Conservation (phyloP, 441 rosid species). For the Geranium incanum region DNA sequence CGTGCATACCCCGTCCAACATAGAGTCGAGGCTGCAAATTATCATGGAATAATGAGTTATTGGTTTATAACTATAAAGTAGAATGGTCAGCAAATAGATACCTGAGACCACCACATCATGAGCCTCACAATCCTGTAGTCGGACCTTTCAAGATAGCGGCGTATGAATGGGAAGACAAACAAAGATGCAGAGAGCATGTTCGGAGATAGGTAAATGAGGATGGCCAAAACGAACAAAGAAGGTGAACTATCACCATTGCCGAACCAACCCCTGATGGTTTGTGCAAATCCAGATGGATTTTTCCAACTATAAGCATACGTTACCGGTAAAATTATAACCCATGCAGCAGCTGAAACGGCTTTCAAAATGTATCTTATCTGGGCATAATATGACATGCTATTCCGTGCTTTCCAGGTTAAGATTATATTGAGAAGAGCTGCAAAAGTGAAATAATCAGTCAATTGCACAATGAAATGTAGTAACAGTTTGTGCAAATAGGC, state of each 20-base stretch:
- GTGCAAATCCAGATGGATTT: slow-evolving; percentile 84
- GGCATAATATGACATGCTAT: slow-evolving; percentile 82
- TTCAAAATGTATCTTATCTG: slow-evolving; percentile 93
- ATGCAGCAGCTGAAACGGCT: slow-evolving; percentile 84
- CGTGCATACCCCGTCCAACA: slow-evolving; percentile 99
- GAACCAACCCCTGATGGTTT: slow-evolving; percentile 90
- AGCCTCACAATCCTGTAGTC: slow-evolving; percentile 82
- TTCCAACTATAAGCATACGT: slow-evolving; percentile 87
- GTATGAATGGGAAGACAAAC: slow-evolving; percentile 79
- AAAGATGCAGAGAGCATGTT: slow-evolving; percentile 79
- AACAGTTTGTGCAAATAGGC: slow-evolving; percentile 2
- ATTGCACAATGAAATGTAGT: background rate
- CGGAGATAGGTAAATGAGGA: slow-evolving; percentile 79
- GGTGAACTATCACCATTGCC: slow-evolving; percentile 66
- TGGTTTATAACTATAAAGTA: background rate
- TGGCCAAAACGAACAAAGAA: slow-evolving; percentile 74
- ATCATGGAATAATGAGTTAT: slow-evolving; percentile 3
- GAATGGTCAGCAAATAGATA: slow-evolving; percentile 19
- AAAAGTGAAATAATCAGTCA: slow-evolving; percentile 16
- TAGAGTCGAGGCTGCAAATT: slow-evolving; percentile 87
- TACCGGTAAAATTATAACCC: slow-evolving; percentile 88
- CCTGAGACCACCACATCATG: slow-evolving; percentile 99
- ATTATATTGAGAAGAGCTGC: slow-evolving; percentile 94
- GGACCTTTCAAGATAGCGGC: slow-evolving; percentile 93
- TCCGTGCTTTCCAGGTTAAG: slow-evolving; percentile 81